phyloP scores from a whole-genome alignment of 2,329 filamentous ascomycete genomes.

The Coniochaeta hoffmannii region DNA sequence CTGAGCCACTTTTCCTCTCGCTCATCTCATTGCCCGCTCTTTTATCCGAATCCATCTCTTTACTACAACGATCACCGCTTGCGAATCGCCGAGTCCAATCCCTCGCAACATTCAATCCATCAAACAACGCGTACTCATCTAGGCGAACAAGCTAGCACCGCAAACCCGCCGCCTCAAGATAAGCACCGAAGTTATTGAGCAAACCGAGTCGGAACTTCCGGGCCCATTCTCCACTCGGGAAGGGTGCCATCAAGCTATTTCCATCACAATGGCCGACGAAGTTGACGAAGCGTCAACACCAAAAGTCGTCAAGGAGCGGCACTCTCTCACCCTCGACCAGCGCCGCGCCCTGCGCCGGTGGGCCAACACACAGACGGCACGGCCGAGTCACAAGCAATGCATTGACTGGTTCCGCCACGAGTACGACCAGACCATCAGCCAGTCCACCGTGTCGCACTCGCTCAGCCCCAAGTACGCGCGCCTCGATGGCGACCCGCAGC shows the following conservation, averaged over 20 bases:
- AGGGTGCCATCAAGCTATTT: background rate
- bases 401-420: slow-evolving; percentile 55
- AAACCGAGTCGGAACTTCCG: background rate
- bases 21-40: background rate
- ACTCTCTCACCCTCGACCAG: slow-evolving; percentile 55
- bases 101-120: background rate
- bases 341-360: slow-evolving; percentile 52
- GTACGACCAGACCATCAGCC: slow-evolving; percentile 53
- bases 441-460: slow-evolving; percentile 56
- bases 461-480: slow-evolving; percentile 55
- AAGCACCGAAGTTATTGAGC: background rate
- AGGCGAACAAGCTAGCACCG: background rate
- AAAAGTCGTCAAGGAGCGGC: slow-evolving; percentile 37
- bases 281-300: background rate
- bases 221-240: background rate
- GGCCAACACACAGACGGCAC: slow-evolving; percentile 48
- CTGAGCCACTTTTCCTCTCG: background rate
- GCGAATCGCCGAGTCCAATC: background rate
- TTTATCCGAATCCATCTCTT: background rate
- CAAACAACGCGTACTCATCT: background rate
- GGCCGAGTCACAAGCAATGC: slow-evolving; percentile 54
- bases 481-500: slow-evolving; percentile 52
- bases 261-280: background rate
- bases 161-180: background rate
- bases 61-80: slow-evolving; percentile 1